Percentiles rank a stretch among this genome's conserved stretches.
Evolutionary conservation across 2,329 filamentous ascomycete genomes (phyloP).

Genomic region (Ilyonectria destructans): DNA sequence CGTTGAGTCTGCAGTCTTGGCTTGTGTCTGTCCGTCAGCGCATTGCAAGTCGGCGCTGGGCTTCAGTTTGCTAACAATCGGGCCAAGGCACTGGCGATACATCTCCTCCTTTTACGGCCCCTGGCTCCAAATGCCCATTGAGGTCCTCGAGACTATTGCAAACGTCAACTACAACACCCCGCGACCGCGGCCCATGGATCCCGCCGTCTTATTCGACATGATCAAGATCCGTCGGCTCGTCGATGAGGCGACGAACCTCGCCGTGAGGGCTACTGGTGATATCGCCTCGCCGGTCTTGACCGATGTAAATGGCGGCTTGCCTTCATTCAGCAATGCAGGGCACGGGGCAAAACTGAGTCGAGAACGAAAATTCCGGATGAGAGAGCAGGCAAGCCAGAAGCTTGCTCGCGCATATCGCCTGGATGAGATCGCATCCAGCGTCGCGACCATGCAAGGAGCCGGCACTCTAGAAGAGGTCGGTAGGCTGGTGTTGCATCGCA

Average conservation of each 20-base stretch:
- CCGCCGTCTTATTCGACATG: conserved; percentile 86
- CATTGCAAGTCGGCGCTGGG: neutral
- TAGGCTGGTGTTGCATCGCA: conserved; percentile 79
- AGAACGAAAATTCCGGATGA: conserved; percentile 84
- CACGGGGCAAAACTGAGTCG: conserved; percentile 79
- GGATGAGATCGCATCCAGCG: conserved; percentile 87
- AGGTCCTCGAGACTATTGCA: conserved; percentile 84
- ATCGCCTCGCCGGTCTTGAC: conserved; percentile 77
- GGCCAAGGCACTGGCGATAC: conserved; percentile 83
- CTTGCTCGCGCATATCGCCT: conserved; percentile 84
- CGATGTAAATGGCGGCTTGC: conserved; percentile 64
- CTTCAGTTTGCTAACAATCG: conserved; percentile 32
- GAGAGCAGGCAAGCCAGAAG: conserved; percentile 85
- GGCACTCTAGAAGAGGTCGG: conserved; percentile 85
- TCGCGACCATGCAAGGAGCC: conserved; percentile 87
- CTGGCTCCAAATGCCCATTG: conserved; percentile 85
- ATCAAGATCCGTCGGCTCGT: conserved; percentile 86
- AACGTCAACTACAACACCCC: conserved; percentile 86
- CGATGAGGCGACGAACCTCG: conserved; percentile 84
- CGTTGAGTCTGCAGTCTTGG: neutral
- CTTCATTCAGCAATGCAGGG: conserved; percentile 55
- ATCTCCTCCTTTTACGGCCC: conserved; percentile 88
- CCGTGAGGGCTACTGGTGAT: conserved; percentile 84
- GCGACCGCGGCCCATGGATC: conserved; percentile 83
- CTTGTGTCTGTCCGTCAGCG: neutral